phyloP scores from a whole-genome alignment of 2,329 filamentous ascomycete species.

The Colletotrichum incanum region DNA sequence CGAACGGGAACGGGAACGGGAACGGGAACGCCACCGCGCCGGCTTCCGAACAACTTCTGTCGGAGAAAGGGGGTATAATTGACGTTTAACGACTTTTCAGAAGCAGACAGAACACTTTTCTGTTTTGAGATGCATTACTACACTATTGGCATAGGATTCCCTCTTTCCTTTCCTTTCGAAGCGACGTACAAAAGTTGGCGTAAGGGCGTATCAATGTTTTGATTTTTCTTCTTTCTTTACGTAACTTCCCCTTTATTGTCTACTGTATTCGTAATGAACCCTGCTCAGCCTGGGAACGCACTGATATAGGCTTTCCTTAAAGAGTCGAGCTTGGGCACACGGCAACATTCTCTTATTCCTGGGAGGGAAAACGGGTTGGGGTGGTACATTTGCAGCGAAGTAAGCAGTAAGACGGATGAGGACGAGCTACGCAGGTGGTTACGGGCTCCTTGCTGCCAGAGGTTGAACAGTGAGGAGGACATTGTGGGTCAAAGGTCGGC shows the following conservation, averaged over 20 bases:
- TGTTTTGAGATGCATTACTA: conserved; percentile 17
- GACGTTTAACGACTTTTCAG: conserved; percentile 21
- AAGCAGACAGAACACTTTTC: conserved; percentile 6
- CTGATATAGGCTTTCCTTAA: not conserved
- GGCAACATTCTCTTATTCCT: conserved; percentile 9
- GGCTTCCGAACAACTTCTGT: conserved; percentile 20
- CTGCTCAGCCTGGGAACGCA: not conserved
- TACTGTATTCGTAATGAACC: conserved; percentile 21
- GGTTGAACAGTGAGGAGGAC: not conserved
- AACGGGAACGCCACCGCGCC: conserved; percentile 21
- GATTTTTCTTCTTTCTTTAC: not conserved
- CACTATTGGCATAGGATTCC: conserved; percentile 20
- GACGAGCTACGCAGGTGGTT: not conserved
- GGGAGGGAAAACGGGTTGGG: conserved; percentile 5
- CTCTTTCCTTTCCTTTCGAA: conserved; percentile 34
- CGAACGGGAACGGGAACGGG: conserved; percentile 17
- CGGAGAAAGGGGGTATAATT: conserved; percentile 33
- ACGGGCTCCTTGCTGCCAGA: too few species aligned
- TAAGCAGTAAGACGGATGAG: not conserved
- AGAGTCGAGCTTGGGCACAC: not conserved
- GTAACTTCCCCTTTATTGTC: not conserved
- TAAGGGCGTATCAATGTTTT: conserved; percentile 14
- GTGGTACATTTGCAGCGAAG: conserved; percentile 6
- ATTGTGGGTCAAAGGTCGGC: not conserved
- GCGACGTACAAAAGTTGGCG: conserved; percentile 40